These are phyloP conservation scores for Jamesozyma rosinii DNA, from an alignment of 805 yeast species.

Conservation along the genomic window DNA sequence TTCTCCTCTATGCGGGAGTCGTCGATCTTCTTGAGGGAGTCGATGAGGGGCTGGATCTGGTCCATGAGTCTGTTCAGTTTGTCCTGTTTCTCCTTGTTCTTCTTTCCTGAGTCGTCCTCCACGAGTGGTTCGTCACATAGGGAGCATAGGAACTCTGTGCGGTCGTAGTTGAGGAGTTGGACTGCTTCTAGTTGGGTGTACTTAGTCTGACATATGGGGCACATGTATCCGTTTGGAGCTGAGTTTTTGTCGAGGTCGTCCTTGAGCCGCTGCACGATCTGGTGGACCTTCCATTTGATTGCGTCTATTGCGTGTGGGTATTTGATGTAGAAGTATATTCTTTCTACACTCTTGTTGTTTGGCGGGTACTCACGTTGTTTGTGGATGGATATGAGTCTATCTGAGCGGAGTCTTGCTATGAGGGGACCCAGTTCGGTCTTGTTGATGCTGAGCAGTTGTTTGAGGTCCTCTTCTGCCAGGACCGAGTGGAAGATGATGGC, in stretches of 20 bases:
- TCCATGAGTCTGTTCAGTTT: slow-evolving; percentile 76
- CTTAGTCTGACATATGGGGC: slow-evolving; percentile 75
- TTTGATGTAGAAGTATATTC: slow-evolving; percentile 81
- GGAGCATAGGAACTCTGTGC: slow-evolving; percentile 73
- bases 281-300: slow-evolving; percentile 91
- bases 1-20: slow-evolving; percentile 76
- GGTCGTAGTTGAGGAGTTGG: slow-evolving; percentile 68
- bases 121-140: slow-evolving; percentile 67
- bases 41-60: slow-evolving; percentile 81
- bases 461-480: slow-evolving; percentile 83
- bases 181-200: slow-evolving; percentile 84
- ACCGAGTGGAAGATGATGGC: slow-evolving; percentile 84
- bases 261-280: slow-evolving; percentile 67
- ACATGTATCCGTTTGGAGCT: slow-evolving; percentile 88
- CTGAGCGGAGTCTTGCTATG: slow-evolving; percentile 76
- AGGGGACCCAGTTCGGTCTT: slow-evolving; percentile 78
- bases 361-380: slow-evolving; percentile 61
- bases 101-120: slow-evolving; percentile 83
- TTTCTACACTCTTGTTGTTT: slow-evolving; percentile 55
- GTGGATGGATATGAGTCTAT: slow-evolving; percentile 63
- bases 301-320: slow-evolving; percentile 91
- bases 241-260: slow-evolving; percentile 76
- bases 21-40: slow-evolving; percentile 71
- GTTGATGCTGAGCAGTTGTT: slow-evolving; percentile 70
- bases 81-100: slow-evolving; percentile 72